These are phyloP conservation scores for Tilletia indica DNA, from an alignment of 1,284 basidiomycete species.

Conservation along the genomic window DNA sequence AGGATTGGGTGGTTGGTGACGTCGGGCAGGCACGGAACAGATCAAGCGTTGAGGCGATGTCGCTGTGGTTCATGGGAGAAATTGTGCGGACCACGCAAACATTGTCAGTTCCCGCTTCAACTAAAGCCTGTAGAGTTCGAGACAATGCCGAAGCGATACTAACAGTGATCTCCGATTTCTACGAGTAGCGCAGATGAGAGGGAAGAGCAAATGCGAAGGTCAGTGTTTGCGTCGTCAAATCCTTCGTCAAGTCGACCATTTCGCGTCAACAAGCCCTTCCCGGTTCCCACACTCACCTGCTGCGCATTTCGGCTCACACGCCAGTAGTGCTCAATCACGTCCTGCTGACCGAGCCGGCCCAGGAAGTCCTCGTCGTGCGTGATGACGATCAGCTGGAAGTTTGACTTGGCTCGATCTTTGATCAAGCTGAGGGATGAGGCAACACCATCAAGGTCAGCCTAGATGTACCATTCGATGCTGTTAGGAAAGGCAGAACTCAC, in stretches of 20 bases:
- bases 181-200: background rate
- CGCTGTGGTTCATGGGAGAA: background rate
- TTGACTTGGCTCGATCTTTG: constrained; percentile 64
- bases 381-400: constrained; percentile 97
- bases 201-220: background rate
- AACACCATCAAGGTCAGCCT: constrained; percentile 20
- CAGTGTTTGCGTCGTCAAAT: background rate
- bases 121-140: background rate
- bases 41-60: constrained; percentile 3
- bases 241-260: too few relatives aligned
- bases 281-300: constrained; percentile 31
- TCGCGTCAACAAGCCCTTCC: background rate
- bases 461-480: background rate
- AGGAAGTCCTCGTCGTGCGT: constrained; percentile 55
- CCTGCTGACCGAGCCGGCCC: constrained; percentile 41
- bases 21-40: too few relatives aligned
- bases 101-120: background rate
- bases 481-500: constrained; percentile 61
- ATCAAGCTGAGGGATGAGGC: constrained; percentile 30
- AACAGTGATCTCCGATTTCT: constrained; percentile 14
- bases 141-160: background rate
- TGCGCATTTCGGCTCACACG: constrained; percentile 45
- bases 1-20: too few relatives aligned
- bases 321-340: constrained; percentile 51
- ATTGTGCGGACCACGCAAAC: background rate